Conservation (phyloP, 1,284 basidiomycete species). For the Limonomyces culmigenus region DNA sequence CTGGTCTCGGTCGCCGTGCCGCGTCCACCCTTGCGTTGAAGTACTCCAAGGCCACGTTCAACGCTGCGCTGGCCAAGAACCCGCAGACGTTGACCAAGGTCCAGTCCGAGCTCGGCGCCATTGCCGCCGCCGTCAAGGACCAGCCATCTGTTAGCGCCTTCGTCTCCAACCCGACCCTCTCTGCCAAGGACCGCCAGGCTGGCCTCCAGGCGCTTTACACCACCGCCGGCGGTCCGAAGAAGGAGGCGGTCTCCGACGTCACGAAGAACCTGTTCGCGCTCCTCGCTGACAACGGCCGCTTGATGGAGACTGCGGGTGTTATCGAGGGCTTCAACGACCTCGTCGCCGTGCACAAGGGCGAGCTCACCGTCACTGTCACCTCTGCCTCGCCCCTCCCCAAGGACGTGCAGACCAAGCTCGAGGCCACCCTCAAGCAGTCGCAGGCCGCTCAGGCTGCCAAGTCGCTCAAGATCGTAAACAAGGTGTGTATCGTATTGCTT, state of each 20-base stretch:
- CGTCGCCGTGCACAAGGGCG: conserved; percentile 82
- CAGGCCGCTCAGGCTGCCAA: conserved; percentile 75
- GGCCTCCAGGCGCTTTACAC: conserved; percentile 58
- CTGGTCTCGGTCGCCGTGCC: conserved; percentile 33
- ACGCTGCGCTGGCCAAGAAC: conserved; percentile 80
- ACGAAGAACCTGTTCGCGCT: conserved; percentile 88
- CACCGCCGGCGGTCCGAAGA: conserved; percentile 37
- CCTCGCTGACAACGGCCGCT: conserved; percentile 87
- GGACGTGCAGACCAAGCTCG: conserved; percentile 60
- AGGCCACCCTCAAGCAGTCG: conserved; percentile 72
- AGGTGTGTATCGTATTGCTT: conserved; percentile 27
- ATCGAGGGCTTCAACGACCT: conserved; percentile 88
- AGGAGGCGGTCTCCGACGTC: conserved; percentile 64
- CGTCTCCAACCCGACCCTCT: conserved; percentile 81
- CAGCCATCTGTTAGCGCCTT: conserved; percentile 52
- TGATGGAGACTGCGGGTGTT: conserved; percentile 72
- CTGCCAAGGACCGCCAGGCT: conserved; percentile 53
- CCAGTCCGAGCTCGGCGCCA: conserved; percentile 60
- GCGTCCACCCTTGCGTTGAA: conserved; percentile 69
- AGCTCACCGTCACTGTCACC: conserved; percentile 87
- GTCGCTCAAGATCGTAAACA: conserved; percentile 75
- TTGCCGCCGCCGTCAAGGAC: conserved; percentile 50
- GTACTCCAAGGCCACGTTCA: conserved; percentile 90
- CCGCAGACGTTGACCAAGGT: conserved; percentile 68
- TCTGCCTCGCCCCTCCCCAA: conserved; percentile 67